These are phyloP conservation scores for Tolypocladium tropicale DNA, from an alignment of 2,329 filamentous ascomycete species.

Conservation along the genomic window DNA sequence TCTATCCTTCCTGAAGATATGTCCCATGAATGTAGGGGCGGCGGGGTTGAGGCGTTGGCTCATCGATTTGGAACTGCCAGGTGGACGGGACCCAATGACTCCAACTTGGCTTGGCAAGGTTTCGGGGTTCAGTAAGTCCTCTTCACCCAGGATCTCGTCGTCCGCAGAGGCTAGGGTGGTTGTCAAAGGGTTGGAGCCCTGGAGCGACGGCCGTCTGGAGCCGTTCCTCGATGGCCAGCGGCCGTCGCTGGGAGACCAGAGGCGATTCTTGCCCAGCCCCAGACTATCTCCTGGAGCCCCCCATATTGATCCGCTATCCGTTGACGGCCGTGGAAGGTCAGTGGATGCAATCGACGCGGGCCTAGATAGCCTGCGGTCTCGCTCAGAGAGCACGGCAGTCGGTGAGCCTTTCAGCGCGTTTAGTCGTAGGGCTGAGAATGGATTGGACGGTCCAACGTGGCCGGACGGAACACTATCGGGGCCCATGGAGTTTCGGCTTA, in stretches of 20 bases:
- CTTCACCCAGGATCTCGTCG: conserved; percentile 52
- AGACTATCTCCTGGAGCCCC: conserved; percentile 41
- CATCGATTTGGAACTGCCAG: conserved; percentile 29
- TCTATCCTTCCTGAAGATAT: conserved; percentile 45
- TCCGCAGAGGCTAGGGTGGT: conserved; percentile 54
- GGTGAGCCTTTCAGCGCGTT: conserved; percentile 41
- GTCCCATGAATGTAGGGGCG: conserved; percentile 76
- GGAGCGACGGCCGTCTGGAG: conserved; percentile 71
- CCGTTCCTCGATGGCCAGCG: conserved; percentile 52
- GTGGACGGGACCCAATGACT: conserved; percentile 71
- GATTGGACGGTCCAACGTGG: conserved; percentile 18
- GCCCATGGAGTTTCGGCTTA: conserved; percentile 41
- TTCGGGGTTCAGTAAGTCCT: conserved; percentile 41
- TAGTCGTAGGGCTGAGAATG: conserved; percentile 31
- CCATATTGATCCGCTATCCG: conserved; percentile 68
- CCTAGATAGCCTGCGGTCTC: conserved; percentile 49
- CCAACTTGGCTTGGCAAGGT: conserved; percentile 49
- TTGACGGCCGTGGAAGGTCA: conserved; percentile 67
- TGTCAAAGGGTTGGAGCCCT: conserved; percentile 56
- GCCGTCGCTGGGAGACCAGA: conserved; percentile 54
- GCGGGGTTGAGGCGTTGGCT: conserved; percentile 70
- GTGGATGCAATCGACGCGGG: conserved; percentile 59
- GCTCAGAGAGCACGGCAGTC: conserved; percentile 38
- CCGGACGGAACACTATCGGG: conserved; percentile 25
- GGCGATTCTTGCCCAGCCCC: conserved; percentile 41